Evolutionary conservation across 2,329 filamentous ascomycete species (phyloP).

Genomic region (Aspergillus sp.): DNA sequence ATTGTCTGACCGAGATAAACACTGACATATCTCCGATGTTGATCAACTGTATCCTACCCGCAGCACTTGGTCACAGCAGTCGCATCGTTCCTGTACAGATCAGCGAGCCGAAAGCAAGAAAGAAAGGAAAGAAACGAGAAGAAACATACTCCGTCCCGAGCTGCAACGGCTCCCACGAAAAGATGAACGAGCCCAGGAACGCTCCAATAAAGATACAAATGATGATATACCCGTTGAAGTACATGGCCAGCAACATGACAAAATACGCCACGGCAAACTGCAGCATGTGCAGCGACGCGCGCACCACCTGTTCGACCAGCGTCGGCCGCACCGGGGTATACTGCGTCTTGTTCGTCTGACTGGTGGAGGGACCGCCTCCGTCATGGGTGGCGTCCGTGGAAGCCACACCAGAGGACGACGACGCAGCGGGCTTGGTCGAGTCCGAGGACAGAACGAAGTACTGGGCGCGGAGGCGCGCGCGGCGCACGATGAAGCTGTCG

Average conservation of each 20-base stretch:
- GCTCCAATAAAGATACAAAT: conserved; percentile 78
- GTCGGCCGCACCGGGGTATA: conserved; percentile 52
- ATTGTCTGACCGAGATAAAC: no score
- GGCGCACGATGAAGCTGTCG: conserved; percentile 63
- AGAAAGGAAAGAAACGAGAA: background rate
- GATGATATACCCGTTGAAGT: conserved; percentile 72
- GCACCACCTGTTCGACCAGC: conserved; percentile 63
- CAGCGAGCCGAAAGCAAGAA: background rate
- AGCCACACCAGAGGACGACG: background rate
- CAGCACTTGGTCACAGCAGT: conserved; percentile 24
- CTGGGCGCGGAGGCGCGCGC: conserved; percentile 39
- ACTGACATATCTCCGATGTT: background rate
- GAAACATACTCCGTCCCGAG: conserved; percentile 19
- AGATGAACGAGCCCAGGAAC: conserved; percentile 70
- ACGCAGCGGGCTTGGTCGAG: background rate
- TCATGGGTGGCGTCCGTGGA: background rate
- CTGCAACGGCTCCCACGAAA: conserved; percentile 61
- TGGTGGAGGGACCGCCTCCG: no score
- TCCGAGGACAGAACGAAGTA: conserved; percentile 8
- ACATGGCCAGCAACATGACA: conserved; percentile 69
- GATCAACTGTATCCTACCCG: conserved; percentile 10
- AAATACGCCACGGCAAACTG: conserved; percentile 77
- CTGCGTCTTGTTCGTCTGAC: background rate
- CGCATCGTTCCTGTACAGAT: conserved; percentile 20
- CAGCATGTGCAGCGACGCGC: conserved; percentile 66